These are phyloP conservation scores for Irpex sp. DNA, from an alignment of 1,284 basidiomycete genomes.

Conservation along the genomic window DNA sequence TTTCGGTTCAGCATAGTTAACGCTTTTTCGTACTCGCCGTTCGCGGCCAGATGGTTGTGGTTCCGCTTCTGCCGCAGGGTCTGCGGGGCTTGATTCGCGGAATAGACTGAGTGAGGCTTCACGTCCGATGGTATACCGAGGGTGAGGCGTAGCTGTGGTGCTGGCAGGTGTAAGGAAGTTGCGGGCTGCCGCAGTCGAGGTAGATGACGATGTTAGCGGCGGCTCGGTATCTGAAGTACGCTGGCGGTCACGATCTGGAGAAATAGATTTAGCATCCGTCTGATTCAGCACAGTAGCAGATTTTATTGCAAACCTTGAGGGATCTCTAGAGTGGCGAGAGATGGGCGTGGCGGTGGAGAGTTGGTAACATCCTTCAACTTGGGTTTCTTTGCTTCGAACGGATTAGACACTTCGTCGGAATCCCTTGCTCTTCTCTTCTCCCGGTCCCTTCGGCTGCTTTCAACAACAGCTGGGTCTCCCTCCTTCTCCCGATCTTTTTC, in stretches of 20 bases:
- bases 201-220: constrained; percentile 25
- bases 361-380: constrained; percentile 68
- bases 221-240: constrained; percentile 34
- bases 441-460: constrained; percentile 27
- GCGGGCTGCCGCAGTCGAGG: constrained; percentile 31
- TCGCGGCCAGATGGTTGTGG: constrained; percentile 46
- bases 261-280: not conserved
- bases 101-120: constrained; percentile 30
- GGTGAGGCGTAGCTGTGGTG: constrained; percentile 30
- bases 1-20: constrained; percentile 89
- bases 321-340: constrained; percentile 35
- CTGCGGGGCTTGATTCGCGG: constrained; percentile 46
- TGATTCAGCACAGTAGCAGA: not conserved
- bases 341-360: constrained; percentile 36
- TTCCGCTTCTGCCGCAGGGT: constrained; percentile 32
- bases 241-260: constrained; percentile 37
- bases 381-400: constrained; percentile 36
- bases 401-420: constrained; percentile 33
- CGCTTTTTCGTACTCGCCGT: constrained; percentile 70
- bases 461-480: constrained; percentile 24
- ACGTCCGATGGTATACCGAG: constrained; percentile 26
- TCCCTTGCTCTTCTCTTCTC: constrained; percentile 35
- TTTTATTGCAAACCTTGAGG: constrained; percentile 23
- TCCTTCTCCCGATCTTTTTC: constrained; percentile 22
- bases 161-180: constrained; percentile 28